Base-by-base conservation (phyloP, 1,284 basidiomycete species). In the Cryptococcus amylolentus region DNA sequence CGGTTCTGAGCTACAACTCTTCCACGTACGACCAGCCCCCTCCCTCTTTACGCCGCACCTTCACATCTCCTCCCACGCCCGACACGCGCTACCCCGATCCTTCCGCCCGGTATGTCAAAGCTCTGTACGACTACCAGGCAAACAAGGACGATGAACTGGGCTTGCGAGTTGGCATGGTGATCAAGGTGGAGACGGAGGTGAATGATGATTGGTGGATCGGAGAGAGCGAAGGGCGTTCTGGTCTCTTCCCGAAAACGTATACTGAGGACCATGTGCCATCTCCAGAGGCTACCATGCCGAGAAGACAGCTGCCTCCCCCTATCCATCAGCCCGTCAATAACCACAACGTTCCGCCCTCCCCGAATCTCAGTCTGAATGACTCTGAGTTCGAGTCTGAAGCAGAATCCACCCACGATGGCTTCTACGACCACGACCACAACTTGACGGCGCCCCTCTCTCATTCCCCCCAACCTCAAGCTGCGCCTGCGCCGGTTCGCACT, bases 191-290 rank as follows among this genome's bases (percentile, higher is more conserved):
- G 26, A 84, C 84, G 40, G 88, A 91, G 71, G 86, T 90, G 0
- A 78, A 88, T 38, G 86, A 88, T 56, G 23, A 54, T 35, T 47
- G 47, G 47, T 26, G 43, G 37, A 23, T 48, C 38, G 26, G 52
- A 41, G 27, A 58, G 44, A 49, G n/a, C 57, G 51, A 45, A 28
- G 88, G 87, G 14, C 80, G 80, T 63, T 84, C 81, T 44, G 89
- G 89, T 8, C 69, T 91, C 42, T 91, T 92, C 81, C 90, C 90
- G 0, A 81, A 82, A 3, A 81, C 83, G 1, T 87, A 89, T 72
- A 86, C 84, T 4, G 86, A 88, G 64, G 77, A 70, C n/a, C 67
- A 81, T 27, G 60, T 68, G 9, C 61, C 70, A 5, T 59, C 67
- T 12, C 64, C 66, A 13, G 54, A 55, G 8, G 54, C 62, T 12